A percentile compares a stretch with the other conserved stretches of the same genome.
phyloP scores from a whole-genome alignment of 495 filamentous ascomycete genomes.

The Immersiella caudata region DNA sequence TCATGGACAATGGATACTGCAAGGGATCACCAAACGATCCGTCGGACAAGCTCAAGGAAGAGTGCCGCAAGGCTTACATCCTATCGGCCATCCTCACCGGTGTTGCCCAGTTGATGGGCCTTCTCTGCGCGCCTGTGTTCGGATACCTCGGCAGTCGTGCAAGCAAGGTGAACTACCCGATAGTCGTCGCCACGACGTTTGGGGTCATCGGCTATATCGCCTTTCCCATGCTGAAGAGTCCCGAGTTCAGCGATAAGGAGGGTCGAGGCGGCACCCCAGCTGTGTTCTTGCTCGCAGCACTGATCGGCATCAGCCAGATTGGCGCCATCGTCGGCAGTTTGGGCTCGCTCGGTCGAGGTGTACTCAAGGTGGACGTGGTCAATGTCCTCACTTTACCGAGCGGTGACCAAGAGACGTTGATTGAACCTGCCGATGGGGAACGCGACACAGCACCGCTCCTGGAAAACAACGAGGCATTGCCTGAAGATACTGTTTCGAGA shows the following conservation, averaged over 20 bases:
- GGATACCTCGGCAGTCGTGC: slow-evolving; percentile 71
- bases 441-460: slow-evolving; percentile 41
- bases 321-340: slow-evolving; percentile 93
- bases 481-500: slow-evolving; percentile 40
- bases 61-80: slow-evolving; percentile 82
- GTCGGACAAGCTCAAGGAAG: slow-evolving; percentile 70
- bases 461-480: slow-evolving; percentile 22
- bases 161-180: slow-evolving; percentile 68
- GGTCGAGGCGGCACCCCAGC: slow-evolving; percentile 61
- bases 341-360: slow-evolving; percentile 77
- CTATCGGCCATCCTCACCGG: slow-evolving; percentile 84
- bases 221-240: slow-evolving; percentile 71
- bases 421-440: slow-evolving; percentile 28
- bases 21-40: slow-evolving; percentile 59
- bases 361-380: slow-evolving; percentile 60
- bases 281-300: slow-evolving; percentile 74
- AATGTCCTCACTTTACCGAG: slow-evolving; percentile 21
- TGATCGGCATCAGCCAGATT: slow-evolving; percentile 89
- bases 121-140: slow-evolving; percentile 83
- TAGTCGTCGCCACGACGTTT: slow-evolving; percentile 67
- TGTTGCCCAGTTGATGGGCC: slow-evolving; percentile 80
- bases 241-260: slow-evolving; percentile 62
- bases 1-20: slow-evolving; percentile 79
- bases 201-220: slow-evolving; percentile 75
- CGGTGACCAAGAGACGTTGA: slow-evolving; percentile 34